A percentile compares a stretch with the other conserved stretches of the same genome.
These are phyloP conservation scores for Cinnamomum micranthum DNA, from an alignment of 164 flowering plant genomes.

Conservation along the genomic window DNA sequence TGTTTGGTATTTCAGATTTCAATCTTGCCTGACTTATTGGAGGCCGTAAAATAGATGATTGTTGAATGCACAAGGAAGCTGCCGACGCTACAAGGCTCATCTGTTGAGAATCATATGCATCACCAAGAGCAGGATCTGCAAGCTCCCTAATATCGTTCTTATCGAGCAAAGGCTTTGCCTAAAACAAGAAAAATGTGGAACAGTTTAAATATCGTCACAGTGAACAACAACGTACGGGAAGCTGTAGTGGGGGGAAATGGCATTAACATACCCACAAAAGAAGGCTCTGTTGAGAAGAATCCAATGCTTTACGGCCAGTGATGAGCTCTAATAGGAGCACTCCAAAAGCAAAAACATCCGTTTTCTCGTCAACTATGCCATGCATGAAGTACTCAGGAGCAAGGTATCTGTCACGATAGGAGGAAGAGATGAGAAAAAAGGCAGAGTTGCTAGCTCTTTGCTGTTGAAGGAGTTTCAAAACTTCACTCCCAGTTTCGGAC, in stretches of 20 bases:
- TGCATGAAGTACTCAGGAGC: conserved; percentile 97
- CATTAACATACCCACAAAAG: conserved; percentile 79
- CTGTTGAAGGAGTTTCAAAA: too few species aligned
- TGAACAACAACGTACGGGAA: background rate
- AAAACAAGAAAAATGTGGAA: conserved; percentile 8
- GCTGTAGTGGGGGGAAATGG: background rate
- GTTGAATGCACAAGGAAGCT: conserved; percentile 61
- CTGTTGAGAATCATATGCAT: conserved; percentile 47
- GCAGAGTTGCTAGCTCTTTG: background rate
- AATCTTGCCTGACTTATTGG: conserved; percentile 68
- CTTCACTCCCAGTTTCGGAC: background rate
- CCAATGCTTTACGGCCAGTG: conserved; percentile 72
- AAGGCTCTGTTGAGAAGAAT: conserved; percentile 63
- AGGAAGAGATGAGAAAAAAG: background rate
- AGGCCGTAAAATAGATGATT: conserved; percentile 54
- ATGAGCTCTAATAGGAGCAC: conserved; percentile 82
- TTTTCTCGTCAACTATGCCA: conserved; percentile 91
- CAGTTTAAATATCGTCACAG: background rate
- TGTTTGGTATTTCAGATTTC: background rate
- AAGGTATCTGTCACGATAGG: conserved; percentile 56
- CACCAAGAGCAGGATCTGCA: conserved; percentile 57
- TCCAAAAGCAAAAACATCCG: conserved; percentile 88
- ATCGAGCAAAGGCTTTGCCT: conserved; percentile 78
- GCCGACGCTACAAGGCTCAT: conserved; percentile 36
- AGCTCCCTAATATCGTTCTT: conserved; percentile 41